Evolutionary conservation across 306 rosid genomes (phyloP), one percentile per base, ranked within the genome.

Genomic region (Quercus ilex): DNA sequence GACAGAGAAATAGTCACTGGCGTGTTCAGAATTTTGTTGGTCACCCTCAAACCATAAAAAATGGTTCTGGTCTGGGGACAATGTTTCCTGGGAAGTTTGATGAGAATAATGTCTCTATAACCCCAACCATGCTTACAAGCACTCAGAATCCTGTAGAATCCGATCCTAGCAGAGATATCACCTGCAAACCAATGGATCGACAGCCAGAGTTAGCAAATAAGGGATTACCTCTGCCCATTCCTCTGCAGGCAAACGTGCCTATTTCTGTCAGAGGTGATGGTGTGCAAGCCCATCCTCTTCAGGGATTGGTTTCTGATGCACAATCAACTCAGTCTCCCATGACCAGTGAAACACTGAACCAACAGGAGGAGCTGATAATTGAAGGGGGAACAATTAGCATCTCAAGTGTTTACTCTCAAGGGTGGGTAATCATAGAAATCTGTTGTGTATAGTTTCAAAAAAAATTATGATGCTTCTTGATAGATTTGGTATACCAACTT

Each of bases 1-100:
- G 81, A 76, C 96, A 96, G 99, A 91, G 99, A 83, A 96, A 93
- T 55, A 96, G 96, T 81, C 98, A 96, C 81, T 96, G 99, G 99
- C 98, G 97, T 38, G 94, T 88, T 74, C 99, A 88, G 83, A 87
- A 77, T 88, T 89, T 89, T 38, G 88, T 77, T 51, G 91, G 96
- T 74, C 89, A 91, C 80, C 93, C 93, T 78, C 87, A 91, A 73
- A 69, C 83, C 68, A 64, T 84, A 70, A 93, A 89, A 80, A 93
- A 89, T 77, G 93, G 92, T 73, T 80, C 90, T 33, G 96, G 89
- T 74, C 81, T 89, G 1, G 90, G 80, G 41, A 82, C 91, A 68
- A 83, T 91, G 14, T 90, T 89, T 86, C 86, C 96, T 28, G 97
- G 91, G 68, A 96, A 93, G 84, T 81, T 89, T 69, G 99, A 96